Evolutionary conservation across 1,284 basidiomycete genomes (phyloP), one percentile per base, ranked within the genome.

Genomic region (Veloboletus limbatus): DNA sequence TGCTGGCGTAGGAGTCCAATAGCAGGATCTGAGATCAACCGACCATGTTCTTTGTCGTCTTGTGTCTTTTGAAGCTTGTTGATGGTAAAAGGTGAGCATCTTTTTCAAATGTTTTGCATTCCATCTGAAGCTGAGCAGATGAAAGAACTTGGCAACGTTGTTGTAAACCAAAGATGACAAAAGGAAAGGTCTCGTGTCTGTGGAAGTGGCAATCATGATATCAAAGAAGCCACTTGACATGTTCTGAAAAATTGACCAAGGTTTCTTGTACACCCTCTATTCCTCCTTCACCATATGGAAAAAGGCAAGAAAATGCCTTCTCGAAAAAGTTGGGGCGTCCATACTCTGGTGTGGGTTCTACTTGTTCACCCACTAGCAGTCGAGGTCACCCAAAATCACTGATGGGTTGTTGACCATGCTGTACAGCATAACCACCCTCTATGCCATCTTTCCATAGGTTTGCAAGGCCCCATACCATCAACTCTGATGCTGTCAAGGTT

Each of bases 401-500:
- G 6, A 33, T 17, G 4, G 31, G 31, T n/a, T 2, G 9, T 11
- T n/a, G n/a, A 4, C 31, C 11, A 20, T 33, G 31, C 9, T 9
- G 17, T 9, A 33, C 17, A 10, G 31, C 31, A 33, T 33, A 33
- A 1, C 4, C 3, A 1, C 31, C 31, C 5, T 33, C 31, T 7
- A 18, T 33, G 3, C 31, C 31, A 4, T 45, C 37, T 1, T 24
- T 27, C 33, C 48, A 52, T 45, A 50, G 51, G 36, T 44, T 52
- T 4, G 20, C 51, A 21, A 38, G 52, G 32, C 32, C 57, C 52
- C 47, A 61, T 20, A 5, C 49, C 52, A 41, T 49, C 14, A 46
- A 18, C 17, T 43, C 42, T 26, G 36, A 34, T 2, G 27, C n/a
- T 1, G 16, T 40, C 6, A 49, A 6, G 1, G 8, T 46, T 9